Evolutionary conservation across 768 basidiomycete species (phyloP), one percentile per base, ranked within the genome.

Genomic region (Boletus tomentosulus): DNA sequence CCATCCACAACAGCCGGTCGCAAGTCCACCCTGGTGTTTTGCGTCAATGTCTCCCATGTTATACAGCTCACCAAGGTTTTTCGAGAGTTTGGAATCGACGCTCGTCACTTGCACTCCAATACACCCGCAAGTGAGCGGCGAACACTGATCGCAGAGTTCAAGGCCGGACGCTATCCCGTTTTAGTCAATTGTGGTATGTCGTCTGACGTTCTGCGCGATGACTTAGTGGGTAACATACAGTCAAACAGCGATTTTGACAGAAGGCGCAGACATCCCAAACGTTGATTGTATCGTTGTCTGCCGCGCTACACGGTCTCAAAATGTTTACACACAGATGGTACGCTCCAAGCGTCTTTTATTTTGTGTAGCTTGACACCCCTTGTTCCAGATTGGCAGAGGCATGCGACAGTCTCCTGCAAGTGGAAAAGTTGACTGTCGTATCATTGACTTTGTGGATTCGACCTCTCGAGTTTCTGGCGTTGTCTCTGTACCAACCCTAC

Each of bases 191-290:
- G 94, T 63, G 87, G 90, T 90, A 52, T 24, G 73, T 64, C 47
- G 73, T 62, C n/a, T 11, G 31, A 22, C 2, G 25, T 39, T 34
- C 24, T 25, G 50, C 48, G 13, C 3, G 39, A 22, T 6, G 25
- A 37, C n/a, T n/a, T 4, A 35, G 22, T 33, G 12, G 8, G 30
- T 43, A 33, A 10, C 31, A 46, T 42, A 30, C 54, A 35, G 48
- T 50, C 24, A 28, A 50, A 60, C 22, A 70, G 92, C 92, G 22
- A 88, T 97, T 46, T 75, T 97, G 58, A 96, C 93, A 1, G 94
- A 97, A 74, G 94, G 94, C 4, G 84, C 93, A 19, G 95, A 98
- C 73, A 92, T 98, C 48, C 95, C 95, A 3, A 91, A 90, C 55
- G 88, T 97, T 51, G 95, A 98, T 62, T 97, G 94, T 57, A 80